Base-by-base conservation (phyloP, 1,139 yeast species). In the Nakaseomyces uthaithaninus region DNA sequence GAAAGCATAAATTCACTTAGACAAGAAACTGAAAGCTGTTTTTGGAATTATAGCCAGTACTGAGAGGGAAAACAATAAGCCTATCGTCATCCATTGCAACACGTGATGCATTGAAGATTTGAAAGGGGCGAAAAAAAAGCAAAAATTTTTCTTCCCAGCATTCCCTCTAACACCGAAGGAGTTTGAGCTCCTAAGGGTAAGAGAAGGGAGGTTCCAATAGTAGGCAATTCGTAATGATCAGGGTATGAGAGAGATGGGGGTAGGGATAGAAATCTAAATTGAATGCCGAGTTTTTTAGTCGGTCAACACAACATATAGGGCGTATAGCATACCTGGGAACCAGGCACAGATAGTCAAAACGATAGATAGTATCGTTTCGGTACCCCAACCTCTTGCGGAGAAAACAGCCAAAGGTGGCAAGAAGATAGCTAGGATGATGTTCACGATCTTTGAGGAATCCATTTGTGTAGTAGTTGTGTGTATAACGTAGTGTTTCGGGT, bases 401-500 rank as follows among this genome's bases (percentile, higher is more conserved):
- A 79, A 71, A 27, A 84, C 94, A 11, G 94, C 87, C 33, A 84
- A 65, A 6, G 93, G 93, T 8, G 94, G 94, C 43, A 83, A 57
- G 55, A 84, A 73, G 48, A 84, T 71, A 14, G 93, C 89, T 34
- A 56, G 44, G 42, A 54, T 46, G 31, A 50, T 38, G 54, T 57
- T 57, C 35, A 57, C 43, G 33, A 57, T 42, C 44, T 56, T 57
- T 24, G 57, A 27, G 20, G 55, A 42, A 33, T 39, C 61, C 61
- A 57, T 55, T n/a, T 27, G 12, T 27, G 16, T 6, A 27, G 12
- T 30, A 5, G 12, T 17, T 17, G 23, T 9, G 22, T 17, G 33
- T 30, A 11, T n/a, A n/a, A n/a, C n/a, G n/a, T n/a, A n/a, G n/a
- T n/a, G n/a, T n/a, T n/a, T n/a, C n/a, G n/a, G n/a, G n/a, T n/a